Percentiles rank a stretch among this genome's conserved stretches.
phyloP scores from a whole-genome alignment of 1,284 basidiomycete genomes.

The Cerioporus squamosus region DNA sequence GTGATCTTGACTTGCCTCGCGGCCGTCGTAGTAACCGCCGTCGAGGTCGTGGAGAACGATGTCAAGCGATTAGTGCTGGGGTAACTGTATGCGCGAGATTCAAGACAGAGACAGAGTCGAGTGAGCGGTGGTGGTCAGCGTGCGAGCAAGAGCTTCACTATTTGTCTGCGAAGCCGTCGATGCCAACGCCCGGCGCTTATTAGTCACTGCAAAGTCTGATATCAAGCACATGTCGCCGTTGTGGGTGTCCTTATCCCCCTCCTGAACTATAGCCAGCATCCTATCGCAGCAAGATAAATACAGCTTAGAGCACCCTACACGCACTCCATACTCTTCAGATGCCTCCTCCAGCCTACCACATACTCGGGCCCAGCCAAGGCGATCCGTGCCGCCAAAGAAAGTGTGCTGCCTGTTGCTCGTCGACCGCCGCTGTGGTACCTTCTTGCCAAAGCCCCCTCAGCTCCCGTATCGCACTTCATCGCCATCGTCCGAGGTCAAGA shows the following conservation, averaged over 20 bases:
- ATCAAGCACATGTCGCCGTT: background rate
- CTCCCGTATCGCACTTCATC: background rate
- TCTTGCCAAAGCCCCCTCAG: background rate
- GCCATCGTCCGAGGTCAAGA: background rate
- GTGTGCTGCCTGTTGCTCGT: background rate
- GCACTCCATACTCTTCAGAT: too few relatives aligned
- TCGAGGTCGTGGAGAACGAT: constrained; percentile 2
- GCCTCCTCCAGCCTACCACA: too few relatives aligned
- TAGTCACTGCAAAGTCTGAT: background rate
- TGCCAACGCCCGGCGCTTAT: background rate
- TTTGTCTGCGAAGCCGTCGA: background rate
- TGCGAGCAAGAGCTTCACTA: too few relatives aligned
- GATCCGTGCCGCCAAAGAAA: background rate
- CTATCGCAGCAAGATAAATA: background rate
- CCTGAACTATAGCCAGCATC: background rate
- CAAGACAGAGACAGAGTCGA: background rate
- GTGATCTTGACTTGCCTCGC: constrained; percentile 29
- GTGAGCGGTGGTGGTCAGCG: background rate
- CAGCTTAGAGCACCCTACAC: background rate
- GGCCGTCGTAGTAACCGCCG: constrained; percentile 20
- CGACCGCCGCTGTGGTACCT: background rate
- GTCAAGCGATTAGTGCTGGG: constrained; percentile 12
- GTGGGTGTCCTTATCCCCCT: too few relatives aligned
- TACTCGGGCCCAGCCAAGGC: too few relatives aligned
- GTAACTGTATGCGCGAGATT: constrained; percentile 15